phyloP scores from a whole-genome alignment of 2,329 filamentous ascomycete genomes.

The Scytalidium sp. region DNA sequence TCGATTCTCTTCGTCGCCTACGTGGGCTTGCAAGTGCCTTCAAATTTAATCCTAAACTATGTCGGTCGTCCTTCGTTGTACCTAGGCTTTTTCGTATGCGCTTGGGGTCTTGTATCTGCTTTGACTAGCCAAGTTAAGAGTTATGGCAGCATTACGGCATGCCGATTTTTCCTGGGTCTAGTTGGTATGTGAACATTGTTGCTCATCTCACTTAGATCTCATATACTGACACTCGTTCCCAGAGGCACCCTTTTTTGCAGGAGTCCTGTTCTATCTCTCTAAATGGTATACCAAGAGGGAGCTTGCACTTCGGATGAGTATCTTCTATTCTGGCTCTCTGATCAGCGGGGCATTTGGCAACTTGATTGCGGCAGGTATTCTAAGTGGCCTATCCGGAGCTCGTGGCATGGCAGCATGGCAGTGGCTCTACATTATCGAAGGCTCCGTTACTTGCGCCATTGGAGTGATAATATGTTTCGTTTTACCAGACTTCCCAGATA shows the following conservation, averaged over 20 bases:
- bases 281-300: slow-evolving; percentile 25
- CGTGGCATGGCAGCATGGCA: slow-evolving; percentile 45
- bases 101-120: slow-evolving; percentile 26
- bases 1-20: slow-evolving; percentile 49
- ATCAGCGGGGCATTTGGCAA: slow-evolving; percentile 59
- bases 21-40: slow-evolving; percentile 53
- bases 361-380: slow-evolving; percentile 55
- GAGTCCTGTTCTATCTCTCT: slow-evolving; percentile 9
- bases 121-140: slow-evolving; percentile 20
- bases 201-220: background rate
- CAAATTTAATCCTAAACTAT: slow-evolving; percentile 55
- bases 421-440: slow-evolving; percentile 11
- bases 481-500: slow-evolving; percentile 25
- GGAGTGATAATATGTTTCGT: background rate
- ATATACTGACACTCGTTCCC: background rate
- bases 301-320: slow-evolving; percentile 17
- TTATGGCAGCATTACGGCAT: slow-evolving; percentile 44
- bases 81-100: slow-evolving; percentile 35
- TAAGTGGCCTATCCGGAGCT: slow-evolving; percentile 55
- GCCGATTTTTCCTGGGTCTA: slow-evolving; percentile 46
- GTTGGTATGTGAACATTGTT: slow-evolving; percentile 50
- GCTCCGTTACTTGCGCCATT: slow-evolving; percentile 1
- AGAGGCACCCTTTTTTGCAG: slow-evolving; percentile 17
- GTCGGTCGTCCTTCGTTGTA: slow-evolving; percentile 50
- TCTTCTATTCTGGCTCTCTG: slow-evolving; percentile 41